A percentile compares a stretch with the other conserved stretches of the same genome.
Evolutionary conservation across 2,329 filamentous ascomycete genomes (phyloP).

Genomic region (Trichoderma breve): DNA sequence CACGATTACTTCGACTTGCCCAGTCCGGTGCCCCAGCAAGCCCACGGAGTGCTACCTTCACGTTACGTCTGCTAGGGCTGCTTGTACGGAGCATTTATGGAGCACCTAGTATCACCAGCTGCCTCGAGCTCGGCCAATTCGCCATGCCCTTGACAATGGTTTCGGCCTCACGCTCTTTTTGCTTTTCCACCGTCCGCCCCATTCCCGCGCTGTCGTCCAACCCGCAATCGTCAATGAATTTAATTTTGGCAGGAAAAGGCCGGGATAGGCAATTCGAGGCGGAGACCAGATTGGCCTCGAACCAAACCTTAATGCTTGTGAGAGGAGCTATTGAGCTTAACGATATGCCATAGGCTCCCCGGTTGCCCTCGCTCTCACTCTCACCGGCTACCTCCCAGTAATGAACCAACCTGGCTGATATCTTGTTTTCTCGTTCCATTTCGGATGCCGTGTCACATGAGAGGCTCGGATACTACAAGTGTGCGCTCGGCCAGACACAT

Average conservation of each 20-base stretch:
- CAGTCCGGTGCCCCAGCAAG: neutral
- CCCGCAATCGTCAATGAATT: constrained; percentile 11
- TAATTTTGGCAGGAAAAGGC: neutral
- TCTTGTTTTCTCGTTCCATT: neutral
- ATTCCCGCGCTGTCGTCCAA: neutral
- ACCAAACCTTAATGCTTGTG: constrained; percentile 7
- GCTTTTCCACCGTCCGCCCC: neutral
- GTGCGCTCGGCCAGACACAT: constrained; percentile 2
- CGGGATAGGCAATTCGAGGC: constrained; percentile 9
- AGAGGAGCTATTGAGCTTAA: neutral
- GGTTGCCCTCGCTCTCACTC: neutral
- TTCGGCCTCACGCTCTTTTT: neutral
- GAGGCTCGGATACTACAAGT: neutral
- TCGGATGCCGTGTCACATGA: neutral
- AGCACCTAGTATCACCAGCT: neutral
- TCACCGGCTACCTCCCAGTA: neutral
- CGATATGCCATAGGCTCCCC: neutral
- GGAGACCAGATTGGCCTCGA: neutral
- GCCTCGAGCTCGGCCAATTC: constrained; percentile 7
- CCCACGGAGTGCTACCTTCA: neutral
- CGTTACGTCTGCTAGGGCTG: neutral
- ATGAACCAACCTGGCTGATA: neutral
- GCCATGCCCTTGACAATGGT: neutral
- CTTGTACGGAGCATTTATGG: neutral
- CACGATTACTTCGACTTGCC: constrained; percentile 7